These are phyloP conservation scores for Lepiota brunneoincarnata DNA, from an alignment of 768 basidiomycete species.

Conservation along the genomic window DNA sequence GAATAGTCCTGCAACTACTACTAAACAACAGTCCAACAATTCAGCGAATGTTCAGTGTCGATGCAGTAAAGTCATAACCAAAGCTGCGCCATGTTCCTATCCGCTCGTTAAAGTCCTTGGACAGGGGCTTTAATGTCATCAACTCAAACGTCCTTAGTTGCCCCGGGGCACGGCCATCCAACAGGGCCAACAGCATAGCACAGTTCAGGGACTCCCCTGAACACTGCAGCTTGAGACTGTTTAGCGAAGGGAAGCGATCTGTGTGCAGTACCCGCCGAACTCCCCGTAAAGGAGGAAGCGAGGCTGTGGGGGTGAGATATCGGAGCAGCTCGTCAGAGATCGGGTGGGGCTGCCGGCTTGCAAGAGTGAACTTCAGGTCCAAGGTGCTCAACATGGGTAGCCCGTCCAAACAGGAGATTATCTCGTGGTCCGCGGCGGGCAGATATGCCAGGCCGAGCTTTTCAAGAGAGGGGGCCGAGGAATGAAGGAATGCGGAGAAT, in stretches of 20 bases:
- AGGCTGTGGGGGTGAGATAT: conserved; percentile 14
- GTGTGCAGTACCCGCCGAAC: background rate
- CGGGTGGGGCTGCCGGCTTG: conserved; percentile 29
- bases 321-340: conserved; percentile 33
- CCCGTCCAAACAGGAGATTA: conserved; percentile 28
- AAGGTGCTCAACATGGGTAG: conserved; percentile 28
- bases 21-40: background rate
- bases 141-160: conserved; percentile 1
- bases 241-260: conserved; percentile 1
- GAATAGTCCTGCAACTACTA: background rate
- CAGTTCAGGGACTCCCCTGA: conserved; percentile 29
- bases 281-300: background rate
- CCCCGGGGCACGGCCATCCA: conserved; percentile 17
- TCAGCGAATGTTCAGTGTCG: conserved; percentile 7
- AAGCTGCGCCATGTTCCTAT: background rate
- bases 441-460: conserved; percentile 35
- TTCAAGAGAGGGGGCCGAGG: conserved; percentile 24
- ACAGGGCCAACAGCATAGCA: conserved; percentile 23
- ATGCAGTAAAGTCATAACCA: conserved; percentile 1
- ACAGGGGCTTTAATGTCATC: conserved; percentile 2
- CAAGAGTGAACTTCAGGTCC: conserved; percentile 32
- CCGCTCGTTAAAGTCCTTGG: conserved; percentile 6
- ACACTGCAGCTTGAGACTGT: conserved; percentile 28
- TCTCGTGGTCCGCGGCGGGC: conserved; percentile 31
- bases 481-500: conserved; percentile 28